Percentiles rank a stretch among this genome's conserved stretches.
These are phyloP conservation scores for Quercus aquifolioides DNA, from an alignment of 306 rosid species.

Conservation along the genomic window DNA sequence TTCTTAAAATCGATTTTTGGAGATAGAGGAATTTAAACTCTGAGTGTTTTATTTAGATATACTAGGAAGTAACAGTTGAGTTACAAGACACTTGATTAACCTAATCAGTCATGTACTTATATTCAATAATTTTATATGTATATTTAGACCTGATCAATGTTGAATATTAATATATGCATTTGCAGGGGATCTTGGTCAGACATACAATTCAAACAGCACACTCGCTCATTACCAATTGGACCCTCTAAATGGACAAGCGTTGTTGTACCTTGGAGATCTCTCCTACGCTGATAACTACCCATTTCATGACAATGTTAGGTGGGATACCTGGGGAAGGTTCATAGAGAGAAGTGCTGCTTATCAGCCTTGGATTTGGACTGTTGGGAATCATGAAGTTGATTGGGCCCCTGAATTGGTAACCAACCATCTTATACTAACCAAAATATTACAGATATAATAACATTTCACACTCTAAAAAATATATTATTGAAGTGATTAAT, in stretches of 20 bases:
- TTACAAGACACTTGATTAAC: accelerated
- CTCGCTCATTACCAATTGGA: constrained; percentile 43
- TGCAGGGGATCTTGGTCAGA: constrained; percentile 50
- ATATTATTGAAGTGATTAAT: no score
- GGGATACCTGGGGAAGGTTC: constrained; percentile 13
- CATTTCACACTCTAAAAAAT: no score
- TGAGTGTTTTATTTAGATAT: no score
- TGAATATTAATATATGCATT: no score
- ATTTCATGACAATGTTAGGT: constrained; percentile 35
- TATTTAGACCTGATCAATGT: no score
- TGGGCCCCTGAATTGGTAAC: constrained; percentile 43
- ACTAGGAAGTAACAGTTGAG: no score
- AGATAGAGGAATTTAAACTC: no score
- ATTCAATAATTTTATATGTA: no score
- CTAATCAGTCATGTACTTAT: no score
- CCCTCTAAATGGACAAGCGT: constrained; percentile 37
- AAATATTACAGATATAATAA: no score
- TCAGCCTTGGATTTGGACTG: constrained; percentile 59
- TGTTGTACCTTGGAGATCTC: constrained; percentile 49
- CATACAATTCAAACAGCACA: constrained; percentile 40
- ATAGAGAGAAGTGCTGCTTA: constrained; percentile 46
- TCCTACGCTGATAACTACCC: constrained; percentile 45
- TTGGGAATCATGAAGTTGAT: constrained; percentile 49
- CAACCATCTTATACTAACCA: background rate
- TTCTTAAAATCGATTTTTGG: no score